A percentile compares a stretch with the other conserved stretches of the same genome.
These are phyloP conservation scores for Aspergillus tamarii DNA, from an alignment of 2,329 filamentous ascomycete genomes.

Conservation along the genomic window DNA sequence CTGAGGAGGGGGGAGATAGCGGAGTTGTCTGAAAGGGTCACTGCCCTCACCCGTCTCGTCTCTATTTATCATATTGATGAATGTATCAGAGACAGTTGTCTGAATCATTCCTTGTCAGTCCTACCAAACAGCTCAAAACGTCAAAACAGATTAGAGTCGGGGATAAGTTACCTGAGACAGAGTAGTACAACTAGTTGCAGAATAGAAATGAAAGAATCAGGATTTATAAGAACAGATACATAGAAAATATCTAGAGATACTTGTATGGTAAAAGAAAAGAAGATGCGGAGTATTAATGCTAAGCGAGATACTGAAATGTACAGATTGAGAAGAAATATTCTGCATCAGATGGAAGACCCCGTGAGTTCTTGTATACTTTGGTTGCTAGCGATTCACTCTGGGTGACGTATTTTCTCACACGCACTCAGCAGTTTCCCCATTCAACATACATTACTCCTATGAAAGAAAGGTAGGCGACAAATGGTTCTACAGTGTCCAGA, in stretches of 20 bases:
- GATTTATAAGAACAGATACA: not conserved
- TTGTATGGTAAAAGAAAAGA: not conserved
- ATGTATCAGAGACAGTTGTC: not conserved
- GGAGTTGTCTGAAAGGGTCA: not conserved
- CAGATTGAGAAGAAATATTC: not conserved
- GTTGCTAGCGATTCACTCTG: not conserved
- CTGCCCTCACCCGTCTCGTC: not conserved
- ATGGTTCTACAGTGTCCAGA: not conserved
- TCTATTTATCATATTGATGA: not conserved
- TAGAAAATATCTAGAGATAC: not conserved
- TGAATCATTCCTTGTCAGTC: not conserved
- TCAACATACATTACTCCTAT: not conserved
- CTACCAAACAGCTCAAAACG: not conserved
- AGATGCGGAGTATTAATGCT: not conserved
- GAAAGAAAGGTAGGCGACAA: not conserved
- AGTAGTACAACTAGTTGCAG: not conserved
- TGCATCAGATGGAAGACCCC: not conserved
- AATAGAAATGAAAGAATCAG: not conserved
- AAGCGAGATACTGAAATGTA: not conserved
- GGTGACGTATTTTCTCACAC: not conserved
- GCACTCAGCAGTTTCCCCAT: not conserved
- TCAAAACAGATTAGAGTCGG: not conserved
- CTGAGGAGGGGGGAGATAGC: conserved; percentile 10
- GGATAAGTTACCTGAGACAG: not conserved
- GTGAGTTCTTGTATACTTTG: not conserved